These are phyloP conservation scores for Leccinum arenicola DNA, from an alignment of 768 basidiomycete genomes.

Conservation along the genomic window DNA sequence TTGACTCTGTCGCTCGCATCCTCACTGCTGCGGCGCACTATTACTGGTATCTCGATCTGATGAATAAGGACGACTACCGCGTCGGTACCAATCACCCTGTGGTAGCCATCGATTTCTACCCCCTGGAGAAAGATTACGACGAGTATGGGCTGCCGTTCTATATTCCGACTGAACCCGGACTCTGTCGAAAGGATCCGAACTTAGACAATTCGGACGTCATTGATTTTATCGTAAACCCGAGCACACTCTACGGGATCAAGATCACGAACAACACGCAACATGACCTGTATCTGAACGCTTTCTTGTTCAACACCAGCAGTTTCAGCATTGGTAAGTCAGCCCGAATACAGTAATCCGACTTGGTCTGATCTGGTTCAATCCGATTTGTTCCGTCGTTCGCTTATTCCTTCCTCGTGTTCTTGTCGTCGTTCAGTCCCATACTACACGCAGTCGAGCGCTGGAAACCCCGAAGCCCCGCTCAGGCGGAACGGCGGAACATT, in stretches of 20 bases:
- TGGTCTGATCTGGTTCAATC: neutral
- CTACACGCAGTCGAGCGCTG: neutral
- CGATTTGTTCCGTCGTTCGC: neutral
- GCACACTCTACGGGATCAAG: neutral
- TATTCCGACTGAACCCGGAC: neutral
- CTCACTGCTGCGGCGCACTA: neutral
- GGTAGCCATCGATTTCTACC: neutral
- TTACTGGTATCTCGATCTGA: neutral
- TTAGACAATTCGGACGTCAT: neutral
- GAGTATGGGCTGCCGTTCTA: neutral
- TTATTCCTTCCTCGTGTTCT: neutral
- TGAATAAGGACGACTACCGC: neutral
- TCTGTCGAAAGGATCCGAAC: neutral
- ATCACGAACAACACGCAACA: conserved; percentile 9
- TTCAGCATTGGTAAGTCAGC: neutral
- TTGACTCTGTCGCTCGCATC: neutral
- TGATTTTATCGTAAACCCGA: neutral
- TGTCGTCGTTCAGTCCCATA: neutral
- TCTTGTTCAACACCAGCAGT: neutral
- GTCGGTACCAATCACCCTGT: neutral
- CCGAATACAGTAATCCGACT: neutral
- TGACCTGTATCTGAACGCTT: neutral
- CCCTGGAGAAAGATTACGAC: neutral
- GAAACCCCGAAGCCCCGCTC: neutral
- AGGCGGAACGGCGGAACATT: neutral